A percentile compares a stretch with the other conserved stretches of the same genome.
Conservation (phyloP, 2,329 filamentous ascomycete genomes). For the Fusarium sp. region DNA sequence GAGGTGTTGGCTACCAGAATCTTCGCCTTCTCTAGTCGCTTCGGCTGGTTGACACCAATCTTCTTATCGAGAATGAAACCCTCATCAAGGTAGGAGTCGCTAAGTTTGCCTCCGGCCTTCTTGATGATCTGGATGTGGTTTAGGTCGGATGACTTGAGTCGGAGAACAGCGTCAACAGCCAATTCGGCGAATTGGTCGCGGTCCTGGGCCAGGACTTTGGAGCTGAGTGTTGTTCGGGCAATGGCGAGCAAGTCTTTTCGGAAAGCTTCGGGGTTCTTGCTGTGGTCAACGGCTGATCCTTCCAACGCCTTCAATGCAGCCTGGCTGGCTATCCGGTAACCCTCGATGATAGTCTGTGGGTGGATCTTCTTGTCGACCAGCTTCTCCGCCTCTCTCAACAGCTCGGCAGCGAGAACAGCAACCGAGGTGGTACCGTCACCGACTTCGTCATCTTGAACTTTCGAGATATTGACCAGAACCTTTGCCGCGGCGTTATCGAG, state of each 20-base stretch:
- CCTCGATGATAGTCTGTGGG: conserved; percentile 99
- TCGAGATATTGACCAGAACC: conserved; percentile 98
- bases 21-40: conserved; percentile 97
- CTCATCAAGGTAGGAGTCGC: conserved; percentile 96
- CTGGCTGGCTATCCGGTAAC: conserved; percentile 95
- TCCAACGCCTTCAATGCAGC: conserved; percentile 89
- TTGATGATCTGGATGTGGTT: conserved; percentile 99
- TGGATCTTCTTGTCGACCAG: conserved; percentile 98
- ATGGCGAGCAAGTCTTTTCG: conserved; percentile 90
- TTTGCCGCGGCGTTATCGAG: conserved; percentile 98
- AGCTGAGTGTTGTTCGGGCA: conserved; percentile 94
- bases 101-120: conserved; percentile 97
- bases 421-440: conserved; percentile 99
- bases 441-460: conserved; percentile 98
- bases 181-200: conserved; percentile 90
- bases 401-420: conserved; percentile 92
- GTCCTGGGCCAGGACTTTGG: conserved; percentile 96
- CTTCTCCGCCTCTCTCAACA: conserved; percentile 96
- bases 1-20: conserved; percentile 97
- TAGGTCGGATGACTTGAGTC: conserved; percentile 91
- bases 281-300: conserved; percentile 89
- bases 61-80: conserved; percentile 99
- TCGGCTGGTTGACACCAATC: conserved; percentile 98
- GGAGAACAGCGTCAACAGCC: conserved; percentile 90
- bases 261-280: conserved; percentile 84